These are phyloP conservation scores for Xylaria sp. DNA, from an alignment of 2,329 filamentous ascomycete species.

Conservation along the genomic window DNA sequence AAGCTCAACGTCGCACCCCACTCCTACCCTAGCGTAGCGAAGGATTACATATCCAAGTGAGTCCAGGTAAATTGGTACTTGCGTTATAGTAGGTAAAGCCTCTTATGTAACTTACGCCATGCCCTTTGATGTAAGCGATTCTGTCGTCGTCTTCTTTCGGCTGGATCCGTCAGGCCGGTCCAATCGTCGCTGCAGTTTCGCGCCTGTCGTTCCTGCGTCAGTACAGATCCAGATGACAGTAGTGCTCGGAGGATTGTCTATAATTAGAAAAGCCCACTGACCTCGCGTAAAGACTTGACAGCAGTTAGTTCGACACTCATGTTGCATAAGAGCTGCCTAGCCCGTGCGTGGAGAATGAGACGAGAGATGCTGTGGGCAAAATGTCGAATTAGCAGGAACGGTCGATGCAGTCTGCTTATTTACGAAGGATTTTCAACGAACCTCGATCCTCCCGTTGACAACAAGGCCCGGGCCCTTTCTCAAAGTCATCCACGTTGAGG, in stretches of 20 bases:
- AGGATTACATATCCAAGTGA: not conserved
- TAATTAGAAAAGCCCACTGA: slow-evolving; percentile 9
- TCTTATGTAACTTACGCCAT: slow-evolving; percentile 38
- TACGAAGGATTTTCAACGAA: not conserved
- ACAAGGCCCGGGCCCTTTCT: not conserved
- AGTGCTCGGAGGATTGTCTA: not conserved
- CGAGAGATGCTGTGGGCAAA: not conserved
- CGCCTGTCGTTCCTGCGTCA: slow-evolving; percentile 21
- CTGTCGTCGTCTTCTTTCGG: slow-evolving; percentile 43
- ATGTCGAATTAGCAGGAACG: not conserved
- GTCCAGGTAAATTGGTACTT: not conserved
- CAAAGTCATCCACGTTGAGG: not conserved
- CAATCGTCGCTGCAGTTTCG: slow-evolving; percentile 42
- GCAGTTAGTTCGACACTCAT: slow-evolving; percentile 22
- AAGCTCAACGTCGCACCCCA: not conserved
- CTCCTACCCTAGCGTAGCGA: not conserved
- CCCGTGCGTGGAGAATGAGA: not conserved
- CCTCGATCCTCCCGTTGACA: not conserved
- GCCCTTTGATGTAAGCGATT: slow-evolving; percentile 46
- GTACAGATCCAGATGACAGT: not conserved
- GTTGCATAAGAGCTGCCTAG: not conserved
- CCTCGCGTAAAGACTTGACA: slow-evolving; percentile 32
- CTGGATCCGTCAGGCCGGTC: slow-evolving; percentile 41
- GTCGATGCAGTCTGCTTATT: slow-evolving; percentile 35
- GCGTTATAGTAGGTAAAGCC: not conserved